Evolutionary conservation across 495 filamentous ascomycete genomes (phyloP), one percentile per base, ranked within the genome.

Genomic region (Aspergillus panamensis): DNA sequence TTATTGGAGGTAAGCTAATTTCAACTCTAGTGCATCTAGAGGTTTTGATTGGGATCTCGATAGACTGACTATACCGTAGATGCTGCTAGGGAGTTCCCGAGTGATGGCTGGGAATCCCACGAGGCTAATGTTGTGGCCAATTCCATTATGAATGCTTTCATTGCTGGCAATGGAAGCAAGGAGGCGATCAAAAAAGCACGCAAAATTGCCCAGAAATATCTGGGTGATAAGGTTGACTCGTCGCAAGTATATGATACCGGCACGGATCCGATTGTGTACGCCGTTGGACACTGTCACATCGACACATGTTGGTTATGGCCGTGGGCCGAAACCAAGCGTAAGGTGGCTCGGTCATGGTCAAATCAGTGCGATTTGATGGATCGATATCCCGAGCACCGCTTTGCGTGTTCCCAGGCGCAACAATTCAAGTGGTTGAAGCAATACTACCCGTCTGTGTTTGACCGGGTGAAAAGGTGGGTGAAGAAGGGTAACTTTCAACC

Each of bases 241-340:
- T 76, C 84, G 12, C 83, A 91, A 57, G 93, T 98, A 40, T 98
- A 98, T 63, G 78, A 90, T 14, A 85, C 76, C 17, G 85, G 84
- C 44, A 85, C 84, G 6, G 73, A 87, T 31, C 83, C 89, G 0
- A 77, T 94, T 48, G 91, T 97, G 17, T 92, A 85, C 65, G 94
- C 84, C 17, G 92, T 96, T 57, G 94, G 94, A 3, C 88, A 98
- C 73, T 98, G 94, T 63, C 94, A 98, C 68, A 98, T 98, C 62
- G 94, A 95, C 74, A 92, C 89, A 25, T 96, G 92, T 72, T 98
- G 94, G 94, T 77, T 98, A 9, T 98, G 94, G 94, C 94, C 94
- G 3, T 97, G 88, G 81, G 94, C 91, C n/a, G 94, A 98, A 78
- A 98, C 94, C 1, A 97, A 96, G 70, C 87, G 94, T 57, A 98